Evolutionary conservation across 2,329 filamentous ascomycete genomes (phyloP), one percentile per base, ranked within the genome.

Genomic region (Aureobasidium melanogenum): DNA sequence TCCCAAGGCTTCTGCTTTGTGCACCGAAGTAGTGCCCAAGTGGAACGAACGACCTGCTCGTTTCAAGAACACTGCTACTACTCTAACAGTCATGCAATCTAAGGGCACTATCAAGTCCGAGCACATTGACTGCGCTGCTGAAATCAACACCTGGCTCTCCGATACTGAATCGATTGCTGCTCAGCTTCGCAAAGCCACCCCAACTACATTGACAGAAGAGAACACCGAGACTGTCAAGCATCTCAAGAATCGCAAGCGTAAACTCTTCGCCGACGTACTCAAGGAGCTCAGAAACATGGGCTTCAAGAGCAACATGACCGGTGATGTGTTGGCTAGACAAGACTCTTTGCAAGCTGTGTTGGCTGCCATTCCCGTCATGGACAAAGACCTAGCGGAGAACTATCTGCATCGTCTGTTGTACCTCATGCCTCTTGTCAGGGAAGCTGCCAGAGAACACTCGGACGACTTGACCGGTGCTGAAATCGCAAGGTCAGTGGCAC

Each of bases 231-330:
- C 82, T 17, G 84, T 97, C 63, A 92, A 95, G 73, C 90, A 97
- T 72, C 84, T 97, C 66, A 97, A 97, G 78, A 86, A 85, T 2
- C 84, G 90, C 68, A 99, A 99, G 76, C 85, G 91, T 46, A 92
- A 91, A 67, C 82, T 97, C 15, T 94, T 96, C 68, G 89, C 91
- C 0, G 93, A 97, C 67, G 92, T 89, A 0, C 77, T 99, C 65
- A 92, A 89, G 69, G 84, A 86, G 24, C 77, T 97, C 30, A 85
- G 91, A 38, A 84, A 87, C 62, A 97, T 99, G 93, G 94, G 94
- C 4, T 84, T 99, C 67, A 88, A 87, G 67, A 85, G 87, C 57
- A 97, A 96, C 70, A 79, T 96, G 17, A 85, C 88, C 65, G 86
- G 85, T 15, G 85, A 89, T 69, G 80, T 87, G 46, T 79, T 97